Evolutionary conservation across 2,329 filamentous ascomycete genomes (phyloP), one percentile per base, ranked within the genome.

Genomic region (Penicillium sp.): DNA sequence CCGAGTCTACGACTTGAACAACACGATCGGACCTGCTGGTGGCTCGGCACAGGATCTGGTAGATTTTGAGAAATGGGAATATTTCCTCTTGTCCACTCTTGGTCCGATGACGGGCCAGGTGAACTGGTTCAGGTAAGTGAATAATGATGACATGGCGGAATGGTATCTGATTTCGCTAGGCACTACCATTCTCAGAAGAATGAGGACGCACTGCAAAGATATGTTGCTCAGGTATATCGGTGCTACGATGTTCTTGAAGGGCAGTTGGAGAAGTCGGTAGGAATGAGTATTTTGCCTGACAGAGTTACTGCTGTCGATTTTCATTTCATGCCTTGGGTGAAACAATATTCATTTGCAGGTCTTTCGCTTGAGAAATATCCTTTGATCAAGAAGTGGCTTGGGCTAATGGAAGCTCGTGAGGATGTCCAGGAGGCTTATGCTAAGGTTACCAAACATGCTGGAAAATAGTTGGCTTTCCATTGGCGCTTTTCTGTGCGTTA

Each of bases 21-120:
- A 75, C 49, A 66, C 57, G 25, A 65, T 79, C 8, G 73, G 73
- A 5, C 75, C 75, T 0, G 47, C 63, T 2, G 70, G 69, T 0
- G 37, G 47, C 9, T 60, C 61, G 5, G 65, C 58, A 40, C 76
- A 79, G 54, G 75, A 75, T 20, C 51, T 62, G 3, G 75, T 78
- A 0, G 75, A 78, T 55, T 76, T 77, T 40, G 76, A 79, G 43
- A 78, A 78, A 56, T 79, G 77, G 77, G 73, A 73, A 48, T 76
- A 73, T 56, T 77, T 79, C 55, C 60, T 78, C 22, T 55, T 79
- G 20, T 70, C 70, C 0, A 76, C 72, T 0, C 56, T 78, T 43
- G 76, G 71, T 0, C 77, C 77, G 0, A 77, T 78, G 73, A 73
- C 66, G 49, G 75, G 73, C 22, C 69, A 73, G 60, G 59, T 63